These are phyloP conservation scores for Bryoglossum gracile DNA, from an alignment of 495 filamentous ascomycete genomes.

Conservation along the genomic window DNA sequence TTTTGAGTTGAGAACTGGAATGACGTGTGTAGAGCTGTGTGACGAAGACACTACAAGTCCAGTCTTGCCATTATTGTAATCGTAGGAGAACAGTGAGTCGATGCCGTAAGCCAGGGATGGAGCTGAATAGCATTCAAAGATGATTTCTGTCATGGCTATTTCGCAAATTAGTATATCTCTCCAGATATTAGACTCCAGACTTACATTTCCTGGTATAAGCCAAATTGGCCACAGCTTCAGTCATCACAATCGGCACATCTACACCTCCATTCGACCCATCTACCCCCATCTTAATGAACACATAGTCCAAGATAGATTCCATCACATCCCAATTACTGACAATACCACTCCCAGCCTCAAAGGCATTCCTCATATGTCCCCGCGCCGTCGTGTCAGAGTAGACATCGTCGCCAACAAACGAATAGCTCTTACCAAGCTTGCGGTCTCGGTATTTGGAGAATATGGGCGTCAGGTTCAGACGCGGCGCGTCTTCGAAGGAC, in stretches of 20 bases:
- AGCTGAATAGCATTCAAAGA: conserved; percentile 90
- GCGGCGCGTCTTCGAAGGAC: conserved; percentile 78
- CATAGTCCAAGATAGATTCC: conserved; percentile 86
- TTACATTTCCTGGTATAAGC: conserved; percentile 78
- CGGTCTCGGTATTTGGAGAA: conserved; percentile 92
- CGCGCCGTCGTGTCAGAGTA: conserved; percentile 89
- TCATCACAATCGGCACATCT: conserved; percentile 88
- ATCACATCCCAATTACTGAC: conserved; percentile 96
- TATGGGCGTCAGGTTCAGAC: conserved; percentile 75
- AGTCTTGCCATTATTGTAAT: conserved; percentile 79
- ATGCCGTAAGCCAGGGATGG: conserved; percentile 88
- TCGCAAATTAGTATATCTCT: background rate
- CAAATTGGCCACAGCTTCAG: conserved; percentile 86
- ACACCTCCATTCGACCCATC: conserved; percentile 66
- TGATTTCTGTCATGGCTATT: conserved; percentile 88
- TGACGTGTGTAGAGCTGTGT: conserved; percentile 90
- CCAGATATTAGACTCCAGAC: conserved; percentile 26
- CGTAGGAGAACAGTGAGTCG: conserved; percentile 92
- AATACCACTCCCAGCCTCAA: conserved; percentile 83
- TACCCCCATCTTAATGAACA: conserved; percentile 86
- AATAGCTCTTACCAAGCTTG: conserved; percentile 80
- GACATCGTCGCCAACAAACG: conserved; percentile 84
- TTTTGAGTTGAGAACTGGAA: conserved; percentile 82
- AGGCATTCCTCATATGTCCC: conserved; percentile 82
- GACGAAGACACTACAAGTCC: conserved; percentile 88